Evolutionary conservation across 2,329 filamentous ascomycete genomes (phyloP).

Genomic region (Coniochaeta prunicola): DNA sequence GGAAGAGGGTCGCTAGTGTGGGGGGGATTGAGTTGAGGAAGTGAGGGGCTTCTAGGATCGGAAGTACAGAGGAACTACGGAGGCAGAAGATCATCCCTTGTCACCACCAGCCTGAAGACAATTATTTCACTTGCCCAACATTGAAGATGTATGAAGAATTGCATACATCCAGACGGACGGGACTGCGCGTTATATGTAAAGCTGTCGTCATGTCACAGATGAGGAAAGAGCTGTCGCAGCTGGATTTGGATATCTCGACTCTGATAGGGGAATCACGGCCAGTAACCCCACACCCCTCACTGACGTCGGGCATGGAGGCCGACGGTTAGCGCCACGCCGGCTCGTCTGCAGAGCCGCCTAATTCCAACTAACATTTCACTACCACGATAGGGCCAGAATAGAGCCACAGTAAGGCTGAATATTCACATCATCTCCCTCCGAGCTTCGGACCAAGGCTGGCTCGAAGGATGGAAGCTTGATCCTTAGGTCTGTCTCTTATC

Average conservation of each 20-base stretch:
- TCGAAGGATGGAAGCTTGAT: not conserved
- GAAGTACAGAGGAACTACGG: not conserved
- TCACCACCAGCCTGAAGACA: not conserved
- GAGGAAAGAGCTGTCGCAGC: not conserved
- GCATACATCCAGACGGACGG: not conserved
- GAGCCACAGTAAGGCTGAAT: too few relatives aligned
- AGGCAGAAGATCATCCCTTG: not conserved
- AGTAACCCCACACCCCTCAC: slow-evolving; percentile 1
- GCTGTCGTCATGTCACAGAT: not conserved
- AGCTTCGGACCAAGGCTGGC: not conserved
- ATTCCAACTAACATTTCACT: too few relatives aligned
- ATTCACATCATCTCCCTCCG: not conserved
- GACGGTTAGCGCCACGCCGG: not conserved
- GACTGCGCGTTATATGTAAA: not conserved
- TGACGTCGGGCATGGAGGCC: not conserved
- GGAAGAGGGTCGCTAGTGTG: not conserved
- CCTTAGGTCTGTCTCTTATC: not conserved
- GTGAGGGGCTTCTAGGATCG: not conserved
- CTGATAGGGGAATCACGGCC: not conserved
- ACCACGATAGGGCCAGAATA: too few relatives aligned
- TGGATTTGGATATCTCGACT: not conserved
- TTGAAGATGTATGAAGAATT: not conserved
- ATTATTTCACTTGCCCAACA: not conserved
- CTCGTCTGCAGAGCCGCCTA: not conserved
- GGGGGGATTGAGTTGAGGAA: too few relatives aligned